A percentile compares a stretch with the other conserved stretches of the same genome.
These are phyloP conservation scores for Picochlorum sp. DNA, from an alignment of 139 green algal species.

Conservation along the genomic window DNA sequence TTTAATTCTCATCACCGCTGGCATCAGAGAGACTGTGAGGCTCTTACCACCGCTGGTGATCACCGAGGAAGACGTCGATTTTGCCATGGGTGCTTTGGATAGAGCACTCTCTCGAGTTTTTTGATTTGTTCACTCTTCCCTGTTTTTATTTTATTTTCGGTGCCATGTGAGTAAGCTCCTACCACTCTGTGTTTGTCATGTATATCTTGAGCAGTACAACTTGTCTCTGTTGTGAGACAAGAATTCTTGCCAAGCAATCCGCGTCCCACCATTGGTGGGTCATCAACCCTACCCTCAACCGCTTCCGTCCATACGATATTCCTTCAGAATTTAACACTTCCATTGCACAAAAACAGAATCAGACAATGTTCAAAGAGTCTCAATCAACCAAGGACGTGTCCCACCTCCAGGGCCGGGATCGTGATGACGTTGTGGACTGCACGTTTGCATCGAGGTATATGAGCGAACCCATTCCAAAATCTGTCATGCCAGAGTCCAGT, in stretches of 20 bases:
- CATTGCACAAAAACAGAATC: no score
- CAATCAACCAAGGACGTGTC: neutral
- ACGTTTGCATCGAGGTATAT: conserved; percentile 31
- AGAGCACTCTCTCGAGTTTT: conserved; percentile 2
- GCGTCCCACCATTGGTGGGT: no score
- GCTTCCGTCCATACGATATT: no score
- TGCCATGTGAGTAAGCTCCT: neutral
- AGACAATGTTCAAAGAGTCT: neutral
- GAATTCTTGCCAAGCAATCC: no score
- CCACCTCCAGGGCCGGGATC: neutral
- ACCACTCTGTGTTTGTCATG: no score
- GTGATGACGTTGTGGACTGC: conserved; percentile 13
- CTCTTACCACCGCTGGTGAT: conserved; percentile 73
- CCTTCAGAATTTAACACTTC: no score
- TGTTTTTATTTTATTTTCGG: neutral
- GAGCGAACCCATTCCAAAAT: conserved; percentile 12
- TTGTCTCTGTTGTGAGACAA: no score
- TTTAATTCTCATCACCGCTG: conserved; percentile 64
- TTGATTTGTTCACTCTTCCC: neutral
- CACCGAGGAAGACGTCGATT: conserved; percentile 40
- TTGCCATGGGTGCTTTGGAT: conserved; percentile 38
- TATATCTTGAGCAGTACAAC: no score
- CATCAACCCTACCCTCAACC: no score
- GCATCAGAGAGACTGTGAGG: conserved; percentile 59
- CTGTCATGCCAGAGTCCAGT: conserved; percentile 5